Evolutionary conservation across 257 asterid species (phyloP).

Genomic region (Solanum infundibuliforme): DNA sequence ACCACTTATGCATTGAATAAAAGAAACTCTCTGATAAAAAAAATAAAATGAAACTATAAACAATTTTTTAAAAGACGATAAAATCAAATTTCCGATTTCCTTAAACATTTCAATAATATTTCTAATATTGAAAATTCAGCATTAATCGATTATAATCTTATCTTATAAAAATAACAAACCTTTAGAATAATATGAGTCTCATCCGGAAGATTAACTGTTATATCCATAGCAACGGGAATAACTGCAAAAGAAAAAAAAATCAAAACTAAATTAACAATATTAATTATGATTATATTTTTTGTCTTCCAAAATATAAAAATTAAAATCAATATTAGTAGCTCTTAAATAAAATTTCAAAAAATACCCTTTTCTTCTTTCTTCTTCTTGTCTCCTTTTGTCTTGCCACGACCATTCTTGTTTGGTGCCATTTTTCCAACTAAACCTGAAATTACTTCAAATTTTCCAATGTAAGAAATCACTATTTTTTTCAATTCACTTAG

Average conservation of each 20-base stretch:
- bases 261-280: not conserved
- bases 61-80: not conserved
- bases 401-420: constrained; percentile 71
- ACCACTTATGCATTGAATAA: too few species aligned
- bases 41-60: too few species aligned
- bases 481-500: not conserved
- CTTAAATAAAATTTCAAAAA: not conserved
- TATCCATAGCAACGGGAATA: constrained; percentile 80
- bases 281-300: not conserved
- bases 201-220: constrained; percentile 66
- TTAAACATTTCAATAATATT: not conserved
- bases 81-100: not conserved
- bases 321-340: not conserved
- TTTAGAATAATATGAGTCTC: constrained; percentile 65
- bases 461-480: not conserved
- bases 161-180: constrained; percentile 27
- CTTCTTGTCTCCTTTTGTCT: constrained; percentile 81
- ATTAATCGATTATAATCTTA: not conserved
- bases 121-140: not conserved
- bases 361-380: constrained; percentile 86
- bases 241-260: constrained; percentile 23
- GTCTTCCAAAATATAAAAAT: not conserved
- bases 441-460: not conserved
- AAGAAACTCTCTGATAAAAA: too few species aligned
- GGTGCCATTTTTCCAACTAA: constrained; percentile 54